Conservation (phyloP, 106 monocot species). For the Dioscorea dumetorum region DNA sequence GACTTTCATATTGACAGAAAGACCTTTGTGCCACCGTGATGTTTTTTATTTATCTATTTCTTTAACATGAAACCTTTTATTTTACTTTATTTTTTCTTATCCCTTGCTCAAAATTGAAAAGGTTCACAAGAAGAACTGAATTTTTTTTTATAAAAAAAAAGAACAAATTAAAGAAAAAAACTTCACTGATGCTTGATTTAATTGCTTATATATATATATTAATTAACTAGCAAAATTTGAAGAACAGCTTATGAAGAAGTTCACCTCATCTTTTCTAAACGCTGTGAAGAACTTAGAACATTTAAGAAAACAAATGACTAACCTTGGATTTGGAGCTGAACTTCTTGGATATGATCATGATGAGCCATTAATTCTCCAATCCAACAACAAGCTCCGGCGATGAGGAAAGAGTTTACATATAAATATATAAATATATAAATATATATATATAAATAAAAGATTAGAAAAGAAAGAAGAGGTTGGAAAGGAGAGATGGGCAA, state of each 20-base stretch:
- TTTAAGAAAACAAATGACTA: background rate
- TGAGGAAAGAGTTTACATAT: background rate
- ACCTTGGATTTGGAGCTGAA: background rate
- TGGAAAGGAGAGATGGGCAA: background rate
- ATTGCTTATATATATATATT: no score
- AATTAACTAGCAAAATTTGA: no score
- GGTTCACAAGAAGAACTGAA: background rate
- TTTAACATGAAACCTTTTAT: background rate
- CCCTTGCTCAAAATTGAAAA: background rate
- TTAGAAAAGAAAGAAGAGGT: background rate
- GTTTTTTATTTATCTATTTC: no score
- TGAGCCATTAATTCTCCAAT: background rate
- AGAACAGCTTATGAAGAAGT: no score
- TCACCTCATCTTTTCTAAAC: no score
- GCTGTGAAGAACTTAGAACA: no score
- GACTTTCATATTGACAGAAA: no score
- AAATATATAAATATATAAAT: background rate
- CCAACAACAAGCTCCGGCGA: background rate
- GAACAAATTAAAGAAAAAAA: background rate
- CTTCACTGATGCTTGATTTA: background rate
- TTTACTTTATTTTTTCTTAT: background rate
- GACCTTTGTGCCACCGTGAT: background rate
- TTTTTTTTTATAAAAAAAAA: background rate
- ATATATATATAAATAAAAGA: background rate
- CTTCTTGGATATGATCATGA: background rate